Evolutionary conservation across 2,329 filamentous ascomycete species (phyloP).

Genomic region (Beauveria medogensis): DNA sequence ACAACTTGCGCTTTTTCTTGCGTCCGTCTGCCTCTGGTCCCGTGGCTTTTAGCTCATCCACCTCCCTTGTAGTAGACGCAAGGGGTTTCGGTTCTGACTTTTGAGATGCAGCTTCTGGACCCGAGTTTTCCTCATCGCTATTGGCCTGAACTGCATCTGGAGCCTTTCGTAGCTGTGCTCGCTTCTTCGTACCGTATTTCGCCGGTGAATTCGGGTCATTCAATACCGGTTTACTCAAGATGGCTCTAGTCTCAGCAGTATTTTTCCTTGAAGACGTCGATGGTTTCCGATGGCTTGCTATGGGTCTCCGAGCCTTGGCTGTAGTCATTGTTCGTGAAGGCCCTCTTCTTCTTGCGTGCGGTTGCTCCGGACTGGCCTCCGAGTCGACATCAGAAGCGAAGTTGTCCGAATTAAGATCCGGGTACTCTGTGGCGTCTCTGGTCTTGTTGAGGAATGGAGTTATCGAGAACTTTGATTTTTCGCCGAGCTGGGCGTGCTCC

Average conservation of each 20-base stretch:
- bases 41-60: slow-evolving; percentile 13
- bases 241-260: too few relatives aligned
- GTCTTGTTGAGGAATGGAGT: slow-evolving; percentile 85
- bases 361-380: neutral
- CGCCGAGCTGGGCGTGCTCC: slow-evolving; percentile 51
- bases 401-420: slow-evolving; percentile 13
- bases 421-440: slow-evolving; percentile 39
- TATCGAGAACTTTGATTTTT: slow-evolving; percentile 89
- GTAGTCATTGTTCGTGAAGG: neutral
- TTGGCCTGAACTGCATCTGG: neutral
- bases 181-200: neutral
- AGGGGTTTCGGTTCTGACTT: neutral
- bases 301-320: neutral
- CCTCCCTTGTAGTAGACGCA: neutral
- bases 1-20: slow-evolving; percentile 67
- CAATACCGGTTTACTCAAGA: neutral
- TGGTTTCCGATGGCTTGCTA: neutral
- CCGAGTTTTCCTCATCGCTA: neutral
- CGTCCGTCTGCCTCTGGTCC: slow-evolving; percentile 27
- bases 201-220: neutral
- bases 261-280: neutral
- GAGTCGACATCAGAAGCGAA: neutral
- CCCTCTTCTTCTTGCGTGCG: neutral
- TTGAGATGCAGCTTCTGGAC: neutral
- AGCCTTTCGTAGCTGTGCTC: neutral